A percentile compares a stretch with the other conserved stretches of the same genome.
These are phyloP conservation scores for Stemphylium vesicarium DNA, from an alignment of 2,329 filamentous ascomycete genomes.

Conservation along the genomic window DNA sequence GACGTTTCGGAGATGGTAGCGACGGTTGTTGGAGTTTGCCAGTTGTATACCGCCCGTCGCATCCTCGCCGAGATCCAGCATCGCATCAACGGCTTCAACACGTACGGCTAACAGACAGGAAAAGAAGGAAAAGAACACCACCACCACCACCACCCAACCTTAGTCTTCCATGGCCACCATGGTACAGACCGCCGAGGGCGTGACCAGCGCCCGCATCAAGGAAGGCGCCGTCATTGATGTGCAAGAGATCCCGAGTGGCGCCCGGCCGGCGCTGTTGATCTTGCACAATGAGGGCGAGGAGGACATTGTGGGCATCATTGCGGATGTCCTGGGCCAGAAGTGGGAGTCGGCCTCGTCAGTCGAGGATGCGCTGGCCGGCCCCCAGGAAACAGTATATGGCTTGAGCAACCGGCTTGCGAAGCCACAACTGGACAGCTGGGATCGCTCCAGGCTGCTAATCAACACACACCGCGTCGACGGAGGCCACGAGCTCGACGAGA, in stretches of 20 bases:
- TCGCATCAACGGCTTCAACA: constrained; percentile 53
- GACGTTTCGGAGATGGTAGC: constrained; percentile 48
- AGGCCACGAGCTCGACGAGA: constrained; percentile 64
- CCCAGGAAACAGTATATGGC: constrained; percentile 72
- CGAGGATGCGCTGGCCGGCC: constrained; percentile 59
- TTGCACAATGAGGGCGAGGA: constrained; percentile 75
- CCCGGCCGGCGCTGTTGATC: constrained; percentile 56
- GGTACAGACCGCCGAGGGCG: constrained; percentile 41
- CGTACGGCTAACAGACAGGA: constrained; percentile 44
- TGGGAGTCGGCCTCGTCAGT: constrained; percentile 66
- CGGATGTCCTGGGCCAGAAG: constrained; percentile 79
- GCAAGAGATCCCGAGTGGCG: constrained; percentile 40
- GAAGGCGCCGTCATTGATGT: constrained; percentile 43
- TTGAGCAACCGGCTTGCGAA: constrained; percentile 65
- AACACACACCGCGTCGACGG: constrained; percentile 78
- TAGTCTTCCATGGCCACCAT: constrained; percentile 45
- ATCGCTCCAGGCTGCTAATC: constrained; percentile 68
- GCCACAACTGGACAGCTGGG: constrained; percentile 63
- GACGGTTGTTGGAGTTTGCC: constrained; percentile 37
- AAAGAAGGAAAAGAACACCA: constrained; percentile 17
- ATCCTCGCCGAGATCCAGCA: constrained; percentile 48
- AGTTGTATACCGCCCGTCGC: constrained; percentile 49
- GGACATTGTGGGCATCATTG: constrained; percentile 74
- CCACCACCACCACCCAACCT: constrained; percentile 21
- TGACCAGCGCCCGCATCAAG: constrained; percentile 41